Evolutionary conservation across 768 basidiomycete species (phyloP).

Genomic region (Phaffia tasmanica): DNA sequence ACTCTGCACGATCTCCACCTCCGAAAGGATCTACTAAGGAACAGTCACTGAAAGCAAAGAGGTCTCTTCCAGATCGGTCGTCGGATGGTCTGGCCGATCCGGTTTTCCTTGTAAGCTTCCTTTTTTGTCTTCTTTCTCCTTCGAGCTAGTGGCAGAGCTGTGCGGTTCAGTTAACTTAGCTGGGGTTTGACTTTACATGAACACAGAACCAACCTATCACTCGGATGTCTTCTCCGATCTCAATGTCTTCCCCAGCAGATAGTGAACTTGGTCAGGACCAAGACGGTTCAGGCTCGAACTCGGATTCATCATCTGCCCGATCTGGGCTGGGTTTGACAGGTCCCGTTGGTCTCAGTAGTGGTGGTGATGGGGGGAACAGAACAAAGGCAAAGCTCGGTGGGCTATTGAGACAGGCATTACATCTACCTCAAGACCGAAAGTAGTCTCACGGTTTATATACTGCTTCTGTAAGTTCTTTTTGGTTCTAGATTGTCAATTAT

Average conservation of each 20-base stretch:
- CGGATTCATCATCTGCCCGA: too few species aligned
- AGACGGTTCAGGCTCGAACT: neutral
- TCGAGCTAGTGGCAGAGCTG: neutral
- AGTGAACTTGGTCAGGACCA: neutral
- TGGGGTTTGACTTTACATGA: neutral
- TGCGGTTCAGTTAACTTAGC: neutral
- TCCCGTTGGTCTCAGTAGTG: too few species aligned
- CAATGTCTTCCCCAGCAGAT: neutral
- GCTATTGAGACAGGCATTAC: too few species aligned
- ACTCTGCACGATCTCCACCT: neutral
- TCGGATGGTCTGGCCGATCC: neutral
- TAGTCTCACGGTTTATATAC: too few species aligned
- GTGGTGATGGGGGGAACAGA: too few species aligned
- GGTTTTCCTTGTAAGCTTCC: neutral
- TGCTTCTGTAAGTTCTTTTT: too few species aligned
- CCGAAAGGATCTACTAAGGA: neutral
- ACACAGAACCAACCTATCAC: neutral
- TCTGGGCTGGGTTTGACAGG: too few species aligned
- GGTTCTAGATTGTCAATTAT: too few species aligned
- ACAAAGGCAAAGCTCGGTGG: too few species aligned
- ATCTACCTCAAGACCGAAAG: too few species aligned
- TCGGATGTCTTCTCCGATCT: slow-evolving; percentile 1
- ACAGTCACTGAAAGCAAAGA: too few species aligned
- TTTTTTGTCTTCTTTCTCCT: neutral
- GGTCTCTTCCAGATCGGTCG: neutral